Conservation (phyloP, 169 alveolate species). For the Eimeria acervulina region DNA sequence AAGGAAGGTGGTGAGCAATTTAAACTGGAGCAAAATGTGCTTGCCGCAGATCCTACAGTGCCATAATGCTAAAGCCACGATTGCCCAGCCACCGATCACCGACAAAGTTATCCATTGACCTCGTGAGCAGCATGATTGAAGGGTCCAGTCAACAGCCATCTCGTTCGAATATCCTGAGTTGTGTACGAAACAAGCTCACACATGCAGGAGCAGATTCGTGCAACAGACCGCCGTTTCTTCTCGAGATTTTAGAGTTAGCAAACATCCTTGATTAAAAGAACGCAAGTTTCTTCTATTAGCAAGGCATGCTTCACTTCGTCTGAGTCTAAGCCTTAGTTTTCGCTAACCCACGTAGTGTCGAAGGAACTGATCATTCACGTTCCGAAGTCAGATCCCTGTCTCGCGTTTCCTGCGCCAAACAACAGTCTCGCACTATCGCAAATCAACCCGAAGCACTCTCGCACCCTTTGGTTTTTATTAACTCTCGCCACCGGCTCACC, state of each 20-base stretch:
- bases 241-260: background rate
- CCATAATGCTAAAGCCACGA: constrained; percentile 68
- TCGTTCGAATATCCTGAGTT: background rate
- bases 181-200: background rate
- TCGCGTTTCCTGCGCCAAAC: background rate
- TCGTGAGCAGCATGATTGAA: constrained; percentile 71
- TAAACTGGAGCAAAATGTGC: constrained; percentile 87
- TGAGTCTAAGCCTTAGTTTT: too few relatives aligned
- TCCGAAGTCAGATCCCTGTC: background rate
- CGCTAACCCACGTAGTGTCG: too few relatives aligned
- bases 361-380: background rate
- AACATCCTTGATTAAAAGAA: background rate
- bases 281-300: background rate
- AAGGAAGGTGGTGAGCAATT: constrained; percentile 88
- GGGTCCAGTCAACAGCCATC: constrained; percentile 77
- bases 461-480: background rate
- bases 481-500: too few relatives aligned
- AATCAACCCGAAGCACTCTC: background rate
- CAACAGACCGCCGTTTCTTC: background rate
- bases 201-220: background rate
- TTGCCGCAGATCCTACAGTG: constrained; percentile 57
- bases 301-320: too few relatives aligned
- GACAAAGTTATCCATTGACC: constrained; percentile 81
- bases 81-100: constrained; percentile 61
- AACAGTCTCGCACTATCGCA: background rate